Conservation (phyloP, 129 eudicot species). For the Tagetes patula region DNA sequence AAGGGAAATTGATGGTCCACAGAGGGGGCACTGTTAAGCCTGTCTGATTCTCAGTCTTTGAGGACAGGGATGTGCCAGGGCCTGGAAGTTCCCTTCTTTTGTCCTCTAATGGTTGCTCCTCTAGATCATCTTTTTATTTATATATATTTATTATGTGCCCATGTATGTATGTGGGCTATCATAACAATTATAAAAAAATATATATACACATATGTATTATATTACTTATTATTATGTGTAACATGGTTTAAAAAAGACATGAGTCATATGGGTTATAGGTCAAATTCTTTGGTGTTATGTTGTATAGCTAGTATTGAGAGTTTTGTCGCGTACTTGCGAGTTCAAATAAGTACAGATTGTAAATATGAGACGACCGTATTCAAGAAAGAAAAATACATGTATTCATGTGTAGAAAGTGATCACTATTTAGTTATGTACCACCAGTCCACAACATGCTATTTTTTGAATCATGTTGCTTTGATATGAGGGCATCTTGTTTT, state of each 20-base stretch:
- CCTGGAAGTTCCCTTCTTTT: slow-evolving; percentile 32
- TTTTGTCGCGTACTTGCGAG: neutral
- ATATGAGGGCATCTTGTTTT: too few relatives aligned
- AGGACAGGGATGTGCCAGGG: slow-evolving; percentile 34
- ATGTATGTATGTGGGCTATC: neutral
- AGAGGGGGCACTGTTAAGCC: slow-evolving; percentile 38
- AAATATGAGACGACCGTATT: too few relatives aligned
- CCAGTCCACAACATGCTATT: too few relatives aligned
- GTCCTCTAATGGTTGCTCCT: slow-evolving; percentile 31
- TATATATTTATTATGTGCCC: neutral
- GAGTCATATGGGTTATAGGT: neutral
- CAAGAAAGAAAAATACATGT: too few relatives aligned
- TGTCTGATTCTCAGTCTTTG: slow-evolving; percentile 31
- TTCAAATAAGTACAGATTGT: too few relatives aligned
- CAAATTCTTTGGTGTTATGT: neutral
- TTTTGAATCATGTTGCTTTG: too few relatives aligned
- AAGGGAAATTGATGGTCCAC: slow-evolving; percentile 60
- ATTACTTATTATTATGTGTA: too few relatives aligned
- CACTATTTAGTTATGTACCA: too few relatives aligned
- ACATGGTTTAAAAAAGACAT: too few relatives aligned
- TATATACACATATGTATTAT: too few relatives aligned
- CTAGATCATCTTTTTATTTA: neutral
- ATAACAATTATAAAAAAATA: too few relatives aligned
- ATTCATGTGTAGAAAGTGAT: too few relatives aligned
- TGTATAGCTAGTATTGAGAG: neutral